Evolutionary conservation across 192 early-diverging fungal genomes (phyloP).

Genomic region (Umbelopsis vinacea): DNA sequence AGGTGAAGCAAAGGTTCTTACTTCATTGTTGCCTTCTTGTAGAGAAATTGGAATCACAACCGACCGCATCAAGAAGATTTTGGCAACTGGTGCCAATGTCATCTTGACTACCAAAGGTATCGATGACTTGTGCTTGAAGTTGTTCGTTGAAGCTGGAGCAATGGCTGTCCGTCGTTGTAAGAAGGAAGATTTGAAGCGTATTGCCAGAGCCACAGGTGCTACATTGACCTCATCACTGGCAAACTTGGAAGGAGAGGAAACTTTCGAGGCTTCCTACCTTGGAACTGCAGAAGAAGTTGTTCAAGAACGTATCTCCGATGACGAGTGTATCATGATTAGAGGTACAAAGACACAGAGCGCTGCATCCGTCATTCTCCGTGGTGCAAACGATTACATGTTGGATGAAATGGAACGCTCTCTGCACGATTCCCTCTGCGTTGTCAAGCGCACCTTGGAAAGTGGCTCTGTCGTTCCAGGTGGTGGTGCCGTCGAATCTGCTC

Average conservation of each 20-base stretch:
- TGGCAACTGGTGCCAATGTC: slow-evolving; percentile 95
- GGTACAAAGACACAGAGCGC: slow-evolving; percentile 87
- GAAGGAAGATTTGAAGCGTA: slow-evolving; percentile 97
- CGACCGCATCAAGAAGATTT: slow-evolving; percentile 94
- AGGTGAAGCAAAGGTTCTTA: no score
- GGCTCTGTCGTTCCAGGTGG: slow-evolving; percentile 97
- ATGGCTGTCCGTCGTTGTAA: slow-evolving; percentile 95
- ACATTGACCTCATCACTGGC: slow-evolving; percentile 93
- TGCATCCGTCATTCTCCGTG: slow-evolving; percentile 94
- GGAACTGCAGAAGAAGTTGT: slow-evolving; percentile 95
- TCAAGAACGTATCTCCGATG: slow-evolving; percentile 97
- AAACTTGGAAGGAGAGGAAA: slow-evolving; percentile 98
- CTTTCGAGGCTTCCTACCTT: slow-evolving; percentile 86
- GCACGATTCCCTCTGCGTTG: slow-evolving; percentile 94
- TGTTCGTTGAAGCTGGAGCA: slow-evolving; percentile 97
- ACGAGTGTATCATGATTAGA: slow-evolving; percentile 96
- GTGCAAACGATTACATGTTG: slow-evolving; percentile 99
- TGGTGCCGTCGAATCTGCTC: slow-evolving; percentile 93
- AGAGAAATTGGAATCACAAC: slow-evolving; percentile 96
- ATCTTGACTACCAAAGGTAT: slow-evolving; percentile 98
- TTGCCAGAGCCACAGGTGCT: slow-evolving; percentile 97
- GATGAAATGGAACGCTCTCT: slow-evolving; percentile 99
- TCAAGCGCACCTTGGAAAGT: slow-evolving; percentile 96
- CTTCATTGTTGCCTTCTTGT: neutral
- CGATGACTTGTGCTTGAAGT: slow-evolving; percentile 98